Evolutionary conservation across 495 filamentous ascomycete species (phyloP), one percentile per base, ranked within the genome.

Genomic region (Daldinia bambusicola): DNA sequence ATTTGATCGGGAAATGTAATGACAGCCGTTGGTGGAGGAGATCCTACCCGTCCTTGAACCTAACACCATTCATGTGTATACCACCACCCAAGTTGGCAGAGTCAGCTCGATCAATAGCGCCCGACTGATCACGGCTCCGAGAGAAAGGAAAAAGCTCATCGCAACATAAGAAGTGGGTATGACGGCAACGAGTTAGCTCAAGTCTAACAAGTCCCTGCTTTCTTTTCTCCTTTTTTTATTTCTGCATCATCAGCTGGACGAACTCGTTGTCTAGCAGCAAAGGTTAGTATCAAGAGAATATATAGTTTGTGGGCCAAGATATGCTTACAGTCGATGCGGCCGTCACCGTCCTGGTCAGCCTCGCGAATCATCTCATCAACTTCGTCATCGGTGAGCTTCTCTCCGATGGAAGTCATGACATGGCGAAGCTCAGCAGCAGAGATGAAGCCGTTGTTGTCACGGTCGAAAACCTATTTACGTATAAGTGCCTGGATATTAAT

Each of bases 161-260:
- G 71, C 67, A 68, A 71, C 57, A 67, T 77, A 64, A 74, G 61
- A 68, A 53, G 62, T 73, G 69, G 74, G 20, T 77, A 75, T 76
- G 75, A 61, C 53, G 60, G 51, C 66, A 69, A 66, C 58, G 64
- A 30, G 60, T 51, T 48, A 71, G 69, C 36, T 66, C 61, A 71
- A 34, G 73, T 50, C 59, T 59, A 60, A 51, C 62, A 13, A 56
- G 13, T 63, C 69, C n/a, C 68, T 58, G 63, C 61, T 55, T 36
- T 30, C 57, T 63, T 66, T 55, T 55, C 50, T 30, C 56, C 48
- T 34, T 63, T 72, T 72, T 87, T 92, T 92, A 98, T 87, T 99
- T 99, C 89, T 99, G 95, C 95, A 99, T 98, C 95, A 99, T 99
- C 78, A 99, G 90, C 86, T 99, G 95, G 75, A 99, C 95, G 80